Evolutionary conservation across 129 eudicot genomes (phyloP).

Genomic region (Tanacetum coccineum): DNA sequence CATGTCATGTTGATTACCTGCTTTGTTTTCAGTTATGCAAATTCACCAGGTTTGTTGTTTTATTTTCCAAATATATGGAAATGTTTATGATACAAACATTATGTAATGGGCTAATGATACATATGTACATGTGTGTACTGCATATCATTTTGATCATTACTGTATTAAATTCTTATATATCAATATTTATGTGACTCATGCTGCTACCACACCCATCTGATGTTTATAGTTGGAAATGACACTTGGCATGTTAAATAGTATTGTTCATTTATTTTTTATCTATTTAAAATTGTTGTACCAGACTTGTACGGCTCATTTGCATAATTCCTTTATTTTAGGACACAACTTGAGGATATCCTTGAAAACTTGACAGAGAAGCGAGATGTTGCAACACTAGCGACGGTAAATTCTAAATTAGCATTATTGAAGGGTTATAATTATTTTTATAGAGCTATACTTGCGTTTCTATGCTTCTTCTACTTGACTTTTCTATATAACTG

Average conservation of each 20-base stretch:
- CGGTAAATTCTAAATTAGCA: constrained; percentile 43
- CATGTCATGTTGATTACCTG: constrained; percentile 64
- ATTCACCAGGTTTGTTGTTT: no score
- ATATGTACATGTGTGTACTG: no score
- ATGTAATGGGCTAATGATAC: no score
- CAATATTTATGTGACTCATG: no score
- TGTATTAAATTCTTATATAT: no score
- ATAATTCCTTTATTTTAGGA: constrained; percentile 36
- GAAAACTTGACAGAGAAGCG: constrained; percentile 89
- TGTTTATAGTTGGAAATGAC: neutral
- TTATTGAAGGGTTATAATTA: constrained; percentile 1
- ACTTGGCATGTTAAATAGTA: neutral
- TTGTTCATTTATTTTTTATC: constrained; percentile 8
- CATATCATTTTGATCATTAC: no score
- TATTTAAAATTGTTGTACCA: constrained; percentile 3
- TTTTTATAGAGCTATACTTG: no score
- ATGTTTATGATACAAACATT: no score
- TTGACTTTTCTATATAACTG: no score
- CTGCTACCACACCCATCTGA: neutral
- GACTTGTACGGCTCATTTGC: constrained; percentile 23
- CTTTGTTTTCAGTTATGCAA: no score
- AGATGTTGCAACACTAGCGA: constrained; percentile 78
- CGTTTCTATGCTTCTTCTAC: no score
- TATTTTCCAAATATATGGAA: no score
- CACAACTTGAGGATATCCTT: constrained; percentile 87